A percentile compares a stretch with the other conserved stretches of the same genome.
Conservation (phyloP, 139 green algal genomes). For the Haematococcus sp. region DNA sequence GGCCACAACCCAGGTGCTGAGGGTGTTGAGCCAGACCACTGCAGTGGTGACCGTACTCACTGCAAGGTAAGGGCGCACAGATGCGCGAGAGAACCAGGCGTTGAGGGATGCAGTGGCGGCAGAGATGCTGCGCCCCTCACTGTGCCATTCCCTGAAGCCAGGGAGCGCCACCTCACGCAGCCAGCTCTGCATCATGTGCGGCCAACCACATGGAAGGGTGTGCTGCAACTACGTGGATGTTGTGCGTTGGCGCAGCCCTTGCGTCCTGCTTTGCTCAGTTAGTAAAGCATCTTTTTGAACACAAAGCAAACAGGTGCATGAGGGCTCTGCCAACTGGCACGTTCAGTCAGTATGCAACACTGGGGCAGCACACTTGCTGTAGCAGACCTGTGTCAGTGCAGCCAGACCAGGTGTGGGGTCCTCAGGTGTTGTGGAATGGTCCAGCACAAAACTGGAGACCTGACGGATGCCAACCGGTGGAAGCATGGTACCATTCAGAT, state of each 20-base stretch:
- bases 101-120: background rate
- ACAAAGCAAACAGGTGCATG: no score
- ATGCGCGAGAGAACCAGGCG: background rate
- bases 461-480: background rate
- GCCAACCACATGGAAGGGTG: no score
- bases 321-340: no score
- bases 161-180: background rate
- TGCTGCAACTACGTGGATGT: background rate
- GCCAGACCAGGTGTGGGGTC: background rate
- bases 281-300: no score
- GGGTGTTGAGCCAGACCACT: no score
- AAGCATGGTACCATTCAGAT: background rate
- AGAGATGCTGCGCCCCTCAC: background rate
- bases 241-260: no score
- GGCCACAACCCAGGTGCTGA: no score
- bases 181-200: constrained; percentile 3
- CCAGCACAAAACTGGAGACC: background rate
- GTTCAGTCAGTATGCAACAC: no score
- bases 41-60: no score
- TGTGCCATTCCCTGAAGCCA: background rate
- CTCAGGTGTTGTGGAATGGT: background rate
- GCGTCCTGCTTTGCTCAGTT: no score
- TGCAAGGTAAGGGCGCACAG: background rate
- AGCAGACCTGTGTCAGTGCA: constrained; percentile 3
- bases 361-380: no score